These are phyloP conservation scores for Coffea eugenioides DNA, from an alignment of 257 asterid species.

Conservation along the genomic window DNA sequence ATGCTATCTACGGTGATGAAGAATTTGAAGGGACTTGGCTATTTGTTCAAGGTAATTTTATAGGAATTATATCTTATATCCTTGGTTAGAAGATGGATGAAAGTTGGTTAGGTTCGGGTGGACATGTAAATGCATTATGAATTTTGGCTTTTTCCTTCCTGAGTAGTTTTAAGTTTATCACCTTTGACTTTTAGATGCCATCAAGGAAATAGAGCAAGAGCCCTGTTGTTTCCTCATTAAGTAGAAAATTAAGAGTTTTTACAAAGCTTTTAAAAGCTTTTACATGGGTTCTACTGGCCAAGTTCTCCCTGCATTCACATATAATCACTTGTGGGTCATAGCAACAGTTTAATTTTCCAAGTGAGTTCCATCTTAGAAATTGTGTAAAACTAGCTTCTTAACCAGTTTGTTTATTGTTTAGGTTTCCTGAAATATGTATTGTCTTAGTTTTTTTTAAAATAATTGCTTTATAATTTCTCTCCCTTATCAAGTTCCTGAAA, in stretches of 20 bases:
- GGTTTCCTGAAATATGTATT: too few species aligned
- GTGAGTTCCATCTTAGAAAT: not conserved
- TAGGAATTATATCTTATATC: constrained; percentile 4
- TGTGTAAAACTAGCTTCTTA: not conserved
- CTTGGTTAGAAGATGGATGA: not conserved
- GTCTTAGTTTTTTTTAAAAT: not conserved
- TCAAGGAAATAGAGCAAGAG: not conserved
- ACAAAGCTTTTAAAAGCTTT: not conserved
- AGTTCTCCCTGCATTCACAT: not conserved
- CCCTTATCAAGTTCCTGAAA: not conserved
- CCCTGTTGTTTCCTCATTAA: not conserved
- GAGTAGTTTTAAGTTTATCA: not conserved
- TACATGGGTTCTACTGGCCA: not conserved
- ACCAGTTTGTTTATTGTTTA: not conserved
- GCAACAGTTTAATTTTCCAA: not conserved
- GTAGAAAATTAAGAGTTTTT: not conserved
- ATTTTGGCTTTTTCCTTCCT: not conserved
- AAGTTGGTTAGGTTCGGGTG: not conserved
- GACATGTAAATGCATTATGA: not conserved
- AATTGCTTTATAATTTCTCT: too few species aligned
- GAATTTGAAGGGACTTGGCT: constrained; percentile 72
- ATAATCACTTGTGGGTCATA: not conserved
- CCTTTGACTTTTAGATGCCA: not conserved
- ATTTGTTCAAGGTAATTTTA: constrained; percentile 66
- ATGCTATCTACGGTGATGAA: constrained; percentile 79